Conservation (phyloP, 495 filamentous ascomycete genomes). For the Pyrenopolyporus hunteri region DNA sequence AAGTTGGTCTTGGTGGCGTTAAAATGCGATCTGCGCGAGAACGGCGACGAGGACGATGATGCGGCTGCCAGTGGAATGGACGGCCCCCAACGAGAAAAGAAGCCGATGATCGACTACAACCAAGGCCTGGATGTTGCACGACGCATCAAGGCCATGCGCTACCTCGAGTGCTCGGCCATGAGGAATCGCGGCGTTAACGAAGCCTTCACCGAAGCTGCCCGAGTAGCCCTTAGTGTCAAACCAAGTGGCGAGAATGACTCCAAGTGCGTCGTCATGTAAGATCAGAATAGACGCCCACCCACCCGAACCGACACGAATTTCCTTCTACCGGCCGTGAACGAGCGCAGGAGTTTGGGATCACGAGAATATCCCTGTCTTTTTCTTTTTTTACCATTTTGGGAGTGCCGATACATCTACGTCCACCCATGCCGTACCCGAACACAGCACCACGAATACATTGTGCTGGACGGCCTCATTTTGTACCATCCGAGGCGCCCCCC, state of each 20-base stretch:
- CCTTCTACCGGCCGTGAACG: conserved; percentile 28
- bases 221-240: conserved; percentile 93
- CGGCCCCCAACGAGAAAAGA: conserved; percentile 60
- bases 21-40: conserved; percentile 93
- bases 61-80: conserved; percentile 44
- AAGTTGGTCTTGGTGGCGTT: conserved; percentile 94
- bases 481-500: conserved; percentile 16
- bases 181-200: conserved; percentile 97
- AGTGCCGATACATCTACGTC: conserved; percentile 2
- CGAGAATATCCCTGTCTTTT: conserved; percentile 24
- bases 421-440: neutral
- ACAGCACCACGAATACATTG: conserved; percentile 6
- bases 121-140: conserved; percentile 92
- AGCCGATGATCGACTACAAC: conserved; percentile 85
- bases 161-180: conserved; percentile 98
- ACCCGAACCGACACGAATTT: conserved; percentile 34
- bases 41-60: conserved; percentile 60
- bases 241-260: conserved; percentile 77
- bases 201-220: conserved; percentile 96
- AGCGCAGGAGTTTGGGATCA: conserved; percentile 34
- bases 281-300: neutral
- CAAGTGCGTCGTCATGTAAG: conserved; percentile 65
- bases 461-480: conserved; percentile 11
- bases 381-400: conserved; percentile 9
- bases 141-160: conserved; percentile 85